phyloP scores from a whole-genome alignment of 2,329 filamentous ascomycete genomes.

The Exophiala bonariae region DNA sequence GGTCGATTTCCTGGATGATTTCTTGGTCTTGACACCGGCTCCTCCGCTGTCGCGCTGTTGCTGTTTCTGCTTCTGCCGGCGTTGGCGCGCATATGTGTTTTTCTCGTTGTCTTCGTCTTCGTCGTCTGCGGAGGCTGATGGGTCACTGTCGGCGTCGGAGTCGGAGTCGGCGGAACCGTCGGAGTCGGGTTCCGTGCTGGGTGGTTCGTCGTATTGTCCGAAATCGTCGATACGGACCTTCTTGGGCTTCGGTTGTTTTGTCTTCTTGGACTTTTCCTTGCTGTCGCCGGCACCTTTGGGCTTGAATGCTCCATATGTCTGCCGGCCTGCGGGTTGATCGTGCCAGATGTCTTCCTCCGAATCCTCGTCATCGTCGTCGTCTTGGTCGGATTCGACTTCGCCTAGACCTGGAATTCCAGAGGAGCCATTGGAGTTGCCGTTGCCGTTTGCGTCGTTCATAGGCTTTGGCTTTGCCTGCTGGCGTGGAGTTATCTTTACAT shows the following conservation, averaged over 20 bases:
- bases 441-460: background rate
- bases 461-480: background rate
- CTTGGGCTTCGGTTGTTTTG: too few relatives aligned
- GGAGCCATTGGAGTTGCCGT: background rate
- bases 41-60: too few relatives aligned
- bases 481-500: conserved; percentile 12
- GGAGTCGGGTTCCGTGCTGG: background rate
- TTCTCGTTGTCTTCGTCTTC: background rate
- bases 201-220: conserved; percentile 9
- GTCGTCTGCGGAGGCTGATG: background rate
- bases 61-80: too few relatives aligned
- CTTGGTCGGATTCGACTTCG: background rate
- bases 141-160: background rate
- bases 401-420: background rate
- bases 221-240: too few relatives aligned
- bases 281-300: conserved; percentile 13
- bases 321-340: conserved; percentile 17
- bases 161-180: background rate
- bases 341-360: conserved; percentile 20
- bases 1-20: background rate
- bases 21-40: background rate
- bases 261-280: background rate
- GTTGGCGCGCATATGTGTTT: background rate
- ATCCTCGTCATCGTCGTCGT: conserved; percentile 9
- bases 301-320: conserved; percentile 26